Percentiles rank a stretch among this genome's conserved stretches.
phyloP scores from a whole-genome alignment of 2,329 filamentous ascomycete genomes.

The Helotiales sp. region DNA sequence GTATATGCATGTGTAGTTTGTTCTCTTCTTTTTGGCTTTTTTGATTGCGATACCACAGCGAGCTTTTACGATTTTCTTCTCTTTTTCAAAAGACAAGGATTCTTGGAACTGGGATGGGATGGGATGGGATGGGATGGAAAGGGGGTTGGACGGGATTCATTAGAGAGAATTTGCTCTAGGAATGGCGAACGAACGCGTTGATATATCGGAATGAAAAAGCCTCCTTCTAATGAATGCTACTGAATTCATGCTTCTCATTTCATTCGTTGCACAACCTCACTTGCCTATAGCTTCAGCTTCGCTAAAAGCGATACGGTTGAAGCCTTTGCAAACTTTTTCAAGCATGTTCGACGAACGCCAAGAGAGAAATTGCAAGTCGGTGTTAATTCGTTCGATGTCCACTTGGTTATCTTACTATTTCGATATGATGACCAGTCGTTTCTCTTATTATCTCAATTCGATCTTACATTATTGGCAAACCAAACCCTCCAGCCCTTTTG shows the following conservation, averaged over 20 bases:
- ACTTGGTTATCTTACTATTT: no score
- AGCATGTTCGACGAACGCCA: no score
- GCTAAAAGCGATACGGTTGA: no score
- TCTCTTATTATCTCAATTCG: no score
- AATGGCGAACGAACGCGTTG: conserved; percentile 1
- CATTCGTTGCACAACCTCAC: no score
- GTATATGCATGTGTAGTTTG: not conserved
- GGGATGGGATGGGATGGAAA: not conserved
- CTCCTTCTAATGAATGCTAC: not conserved
- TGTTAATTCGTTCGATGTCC: no score
- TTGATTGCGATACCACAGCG: conserved; percentile 19
- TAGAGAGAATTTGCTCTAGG: not conserved
- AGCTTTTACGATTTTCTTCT: not conserved
- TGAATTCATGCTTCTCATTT: not conserved
- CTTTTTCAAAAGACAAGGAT: not conserved
- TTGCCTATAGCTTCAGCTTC: no score
- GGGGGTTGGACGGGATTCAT: not conserved
- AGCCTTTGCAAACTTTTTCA: no score
- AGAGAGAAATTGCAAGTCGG: no score
- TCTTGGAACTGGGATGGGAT: not conserved
- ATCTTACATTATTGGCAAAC: no score
- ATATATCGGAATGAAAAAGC: not conserved
- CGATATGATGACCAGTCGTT: no score
- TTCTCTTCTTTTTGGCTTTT: not conserved
- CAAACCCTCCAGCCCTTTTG: no score